phyloP scores from a whole-genome alignment of 805 yeast species.

The Ogataea neopini region DNA sequence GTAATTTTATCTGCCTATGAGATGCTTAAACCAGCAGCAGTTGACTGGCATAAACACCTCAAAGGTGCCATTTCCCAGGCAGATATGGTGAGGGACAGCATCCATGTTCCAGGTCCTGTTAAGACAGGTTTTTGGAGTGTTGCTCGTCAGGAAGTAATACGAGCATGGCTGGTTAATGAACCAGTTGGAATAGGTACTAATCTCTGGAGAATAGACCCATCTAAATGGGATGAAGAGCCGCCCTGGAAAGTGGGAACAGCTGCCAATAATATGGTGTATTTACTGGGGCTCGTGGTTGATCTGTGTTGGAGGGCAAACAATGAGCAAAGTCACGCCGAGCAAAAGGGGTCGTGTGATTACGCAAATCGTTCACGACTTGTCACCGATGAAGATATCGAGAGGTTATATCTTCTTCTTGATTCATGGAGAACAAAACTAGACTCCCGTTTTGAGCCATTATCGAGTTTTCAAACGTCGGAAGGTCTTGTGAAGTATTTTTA shows the following conservation, averaged over 20 bases:
- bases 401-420: constrained; percentile 1
- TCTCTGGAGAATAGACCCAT: constrained; percentile 7
- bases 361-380: no score
- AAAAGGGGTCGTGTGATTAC: no score
- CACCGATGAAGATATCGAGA: neutral
- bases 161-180: constrained; percentile 7
- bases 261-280: constrained; percentile 12
- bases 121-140: constrained; percentile 16
- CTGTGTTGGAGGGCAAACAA: constrained; percentile 1
- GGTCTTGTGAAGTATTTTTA: constrained; percentile 10
- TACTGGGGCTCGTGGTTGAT: constrained; percentile 12
- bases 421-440: constrained; percentile 15
- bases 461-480: constrained; percentile 9
- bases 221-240: constrained; percentile 6
- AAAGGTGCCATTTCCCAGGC: constrained; percentile 17
- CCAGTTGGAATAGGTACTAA: constrained; percentile 4
- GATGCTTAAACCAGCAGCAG: constrained; percentile 16
- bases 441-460: constrained; percentile 10
- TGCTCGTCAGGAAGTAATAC: constrained; percentile 13
- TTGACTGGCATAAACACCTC: constrained; percentile 17
- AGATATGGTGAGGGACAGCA: constrained; percentile 5
- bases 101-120: constrained; percentile 7
- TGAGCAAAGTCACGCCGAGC: neutral
- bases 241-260: constrained; percentile 11
- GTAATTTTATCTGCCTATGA: constrained; percentile 16